Conservation (phyloP, 2,329 filamentous ascomycete genomes). For the Hymenoscyphus scutula region DNA sequence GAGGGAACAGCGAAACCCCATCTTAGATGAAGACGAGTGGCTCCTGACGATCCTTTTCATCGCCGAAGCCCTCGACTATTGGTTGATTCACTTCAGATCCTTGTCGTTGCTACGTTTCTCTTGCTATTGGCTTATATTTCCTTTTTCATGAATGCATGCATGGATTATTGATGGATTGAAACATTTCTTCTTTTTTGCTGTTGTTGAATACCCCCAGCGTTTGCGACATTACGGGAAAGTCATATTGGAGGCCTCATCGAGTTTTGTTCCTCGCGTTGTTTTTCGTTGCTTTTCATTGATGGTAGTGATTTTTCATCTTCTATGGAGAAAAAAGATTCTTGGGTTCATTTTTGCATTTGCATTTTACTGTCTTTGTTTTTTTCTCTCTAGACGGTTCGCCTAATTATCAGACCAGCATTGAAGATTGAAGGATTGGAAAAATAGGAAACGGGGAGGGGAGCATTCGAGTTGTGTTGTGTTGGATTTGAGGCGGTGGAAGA, state of each 20-base stretch:
- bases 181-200: background rate
- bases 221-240: constrained; percentile 5
- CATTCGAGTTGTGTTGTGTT: background rate
- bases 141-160: constrained; percentile 8
- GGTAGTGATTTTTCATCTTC: too few relatives aligned
- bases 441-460: background rate
- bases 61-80: background rate
- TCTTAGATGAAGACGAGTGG: background rate
- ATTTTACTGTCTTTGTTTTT: background rate
- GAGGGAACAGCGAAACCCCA: background rate
- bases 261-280: background rate
- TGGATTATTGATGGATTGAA: constrained; percentile 7
- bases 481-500: background rate
- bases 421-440: background rate
- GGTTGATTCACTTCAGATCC: background rate
- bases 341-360: background rate
- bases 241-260: constrained; percentile 1
- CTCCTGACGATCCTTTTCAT: background rate
- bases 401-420: background rate
- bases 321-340: too few relatives aligned
- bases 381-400: background rate
- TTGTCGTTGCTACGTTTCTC: background rate
- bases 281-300: too few relatives aligned
- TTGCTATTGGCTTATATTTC: background rate
- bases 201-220: constrained; percentile 26